Evolutionary conservation across 495 filamentous ascomycete species (phyloP).

Genomic region (Aspergillus olivimuriae): DNA sequence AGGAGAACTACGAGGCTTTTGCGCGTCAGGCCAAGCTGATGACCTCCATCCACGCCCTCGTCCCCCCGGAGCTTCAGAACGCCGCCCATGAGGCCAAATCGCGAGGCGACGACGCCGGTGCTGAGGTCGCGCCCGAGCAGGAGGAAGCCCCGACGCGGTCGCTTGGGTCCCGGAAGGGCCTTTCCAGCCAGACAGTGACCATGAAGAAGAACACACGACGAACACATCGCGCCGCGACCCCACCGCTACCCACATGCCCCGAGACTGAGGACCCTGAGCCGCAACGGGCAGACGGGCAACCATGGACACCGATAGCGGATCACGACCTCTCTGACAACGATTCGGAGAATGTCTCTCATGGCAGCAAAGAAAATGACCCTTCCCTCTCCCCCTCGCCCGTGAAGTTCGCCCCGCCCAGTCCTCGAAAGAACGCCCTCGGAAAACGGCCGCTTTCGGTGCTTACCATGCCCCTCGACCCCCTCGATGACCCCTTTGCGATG

Average conservation of each 20-base stretch:
- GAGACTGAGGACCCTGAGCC: too few species aligned
- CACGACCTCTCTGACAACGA: conserved; percentile 19
- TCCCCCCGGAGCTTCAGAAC: conserved; percentile 39
- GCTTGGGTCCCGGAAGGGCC: conserved; percentile 20
- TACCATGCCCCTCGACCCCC: conserved; percentile 22
- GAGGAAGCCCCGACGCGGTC: conserved; percentile 6
- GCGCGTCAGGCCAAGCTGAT: conserved; percentile 57
- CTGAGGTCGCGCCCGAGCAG: conserved; percentile 14
- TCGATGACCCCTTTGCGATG: conserved; percentile 13
- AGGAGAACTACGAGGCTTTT: conserved; percentile 58
- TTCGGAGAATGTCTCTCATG: conserved; percentile 22
- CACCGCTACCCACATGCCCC: too few species aligned
- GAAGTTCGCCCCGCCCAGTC: conserved; percentile 20
- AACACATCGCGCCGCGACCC: conserved; percentile 2
- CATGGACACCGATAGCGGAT: conserved; percentile 1
- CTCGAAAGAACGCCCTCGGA: conserved; percentile 30
- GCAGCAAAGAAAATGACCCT: conserved; percentile 47
- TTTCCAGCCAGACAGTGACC: conserved; percentile 17
- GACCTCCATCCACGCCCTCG: conserved; percentile 58
- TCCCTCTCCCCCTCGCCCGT: conserved; percentile 36
- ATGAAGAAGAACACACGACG: conserved; percentile 19
- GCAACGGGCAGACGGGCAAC: too few species aligned
- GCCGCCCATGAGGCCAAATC: conserved; percentile 50
- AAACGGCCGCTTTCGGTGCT: conserved; percentile 40
- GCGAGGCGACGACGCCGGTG: conserved; percentile 49